Conservation (phyloP, 2,329 filamentous ascomycete genomes). For the Colletotrichum eleusines region DNA sequence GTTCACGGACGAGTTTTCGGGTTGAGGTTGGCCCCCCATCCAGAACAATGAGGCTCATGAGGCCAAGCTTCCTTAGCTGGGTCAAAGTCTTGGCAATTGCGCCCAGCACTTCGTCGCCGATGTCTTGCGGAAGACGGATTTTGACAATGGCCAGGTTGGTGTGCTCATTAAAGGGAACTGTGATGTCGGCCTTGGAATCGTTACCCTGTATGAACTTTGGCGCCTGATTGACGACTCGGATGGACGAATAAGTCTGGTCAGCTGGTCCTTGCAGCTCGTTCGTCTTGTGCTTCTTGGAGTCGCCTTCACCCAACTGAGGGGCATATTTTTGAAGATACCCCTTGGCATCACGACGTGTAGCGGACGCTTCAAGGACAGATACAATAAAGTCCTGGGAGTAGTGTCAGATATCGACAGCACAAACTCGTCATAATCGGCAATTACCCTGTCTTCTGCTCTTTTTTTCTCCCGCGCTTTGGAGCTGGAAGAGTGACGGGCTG, state of each 20-base stretch:
- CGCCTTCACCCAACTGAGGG: constrained; percentile 37
- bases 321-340: constrained; percentile 90
- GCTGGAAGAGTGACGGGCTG: constrained; percentile 35
- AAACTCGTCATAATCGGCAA: neutral
- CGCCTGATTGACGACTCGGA: constrained; percentile 48
- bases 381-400: constrained; percentile 80
- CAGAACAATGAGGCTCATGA: constrained; percentile 85
- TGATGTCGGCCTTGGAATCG: constrained; percentile 9
- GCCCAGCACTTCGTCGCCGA: constrained; percentile 75
- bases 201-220: constrained; percentile 55
- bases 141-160: constrained; percentile 85
- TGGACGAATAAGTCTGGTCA: constrained; percentile 43
- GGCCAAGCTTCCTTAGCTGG: constrained; percentile 84
- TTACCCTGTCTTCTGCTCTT: constrained; percentile 62
- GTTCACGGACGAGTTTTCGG: constrained; percentile 63
- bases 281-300: constrained; percentile 13
- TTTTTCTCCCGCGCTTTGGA: constrained; percentile 53
- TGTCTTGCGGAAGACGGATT: constrained; percentile 77
- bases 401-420: constrained; percentile 24
- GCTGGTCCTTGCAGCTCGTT: constrained; percentile 5
- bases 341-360: constrained; percentile 92
- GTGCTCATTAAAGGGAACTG: constrained; percentile 49
- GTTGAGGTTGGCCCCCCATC: constrained; percentile 70
- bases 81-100: constrained; percentile 87
- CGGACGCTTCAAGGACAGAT: constrained; percentile 86